Conservation (phyloP, 148 eudicot species). For the Diospyros lotus region DNA sequence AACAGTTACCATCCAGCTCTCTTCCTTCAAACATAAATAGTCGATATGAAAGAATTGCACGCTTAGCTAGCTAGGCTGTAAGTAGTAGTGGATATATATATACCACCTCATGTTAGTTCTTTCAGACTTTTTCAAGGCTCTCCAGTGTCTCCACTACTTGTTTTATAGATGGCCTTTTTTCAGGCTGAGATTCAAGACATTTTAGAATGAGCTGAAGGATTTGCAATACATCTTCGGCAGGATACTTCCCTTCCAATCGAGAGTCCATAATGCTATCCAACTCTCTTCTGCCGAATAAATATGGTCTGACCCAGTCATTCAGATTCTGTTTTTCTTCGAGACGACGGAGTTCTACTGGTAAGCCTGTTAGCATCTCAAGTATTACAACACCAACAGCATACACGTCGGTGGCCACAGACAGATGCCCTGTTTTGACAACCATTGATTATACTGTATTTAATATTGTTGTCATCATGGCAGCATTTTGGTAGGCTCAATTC, state of each 20-base stretch:
- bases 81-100: too few species aligned
- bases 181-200: conserved; percentile 43
- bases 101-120: too few species aligned
- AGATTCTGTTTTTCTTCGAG: conserved; percentile 32
- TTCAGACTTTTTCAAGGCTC: too few species aligned
- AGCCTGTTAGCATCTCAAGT: conserved; percentile 52
- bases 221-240: conserved; percentile 36
- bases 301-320: conserved; percentile 53
- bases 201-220: conserved; percentile 41
- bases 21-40: too few species aligned
- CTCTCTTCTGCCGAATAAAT: conserved; percentile 38
- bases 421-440: conserved; percentile 49
- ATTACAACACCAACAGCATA: background rate
- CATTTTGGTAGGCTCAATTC: background rate
- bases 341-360: conserved; percentile 46
- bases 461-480: background rate
- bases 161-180: conserved; percentile 48
- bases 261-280: conserved; percentile 44
- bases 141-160: too few species aligned
- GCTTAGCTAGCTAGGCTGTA: too few species aligned
- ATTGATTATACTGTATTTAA: conserved; percentile 17
- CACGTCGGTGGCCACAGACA: conserved; percentile 12
- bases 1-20: too few species aligned
- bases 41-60: too few species aligned
- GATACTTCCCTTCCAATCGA: conserved; percentile 46